Evolutionary conservation across 257 asterid species (phyloP), one percentile per base, ranked within the genome.

Genomic region (Asclepias syriaca): DNA sequence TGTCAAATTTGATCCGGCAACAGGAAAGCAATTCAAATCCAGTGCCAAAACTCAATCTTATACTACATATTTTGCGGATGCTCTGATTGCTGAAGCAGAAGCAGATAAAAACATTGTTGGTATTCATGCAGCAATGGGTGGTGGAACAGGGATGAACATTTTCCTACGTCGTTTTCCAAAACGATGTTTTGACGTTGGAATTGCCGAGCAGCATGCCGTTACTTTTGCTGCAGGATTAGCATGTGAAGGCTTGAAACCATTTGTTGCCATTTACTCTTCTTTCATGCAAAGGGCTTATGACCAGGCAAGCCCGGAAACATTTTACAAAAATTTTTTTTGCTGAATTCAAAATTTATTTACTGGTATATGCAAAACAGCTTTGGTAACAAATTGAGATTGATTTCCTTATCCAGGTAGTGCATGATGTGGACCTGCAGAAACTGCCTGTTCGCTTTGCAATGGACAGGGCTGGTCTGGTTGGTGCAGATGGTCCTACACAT

Each of bases 211-310:
- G 68, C 97, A 94, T 60, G 98, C 97, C 0, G 96, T 91, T n/a
- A 94, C 98, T 69, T 93, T 94, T 76, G 98, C 97, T 67, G 98
- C 97, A 5, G 97, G 98, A 27, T 80, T 94, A 89, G 93, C 98
- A 14, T 94, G 98, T 78, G 98, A 94, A 86, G 98, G 96, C 78
- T 71, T 94, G 71, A 91, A 91, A 73, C 98, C 98, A 18, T 94
- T 94, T 74, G 87, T 96, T 74, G 90, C 96, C 64, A 94, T 94
- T 78, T 94, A 91, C 81, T 94, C 97, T 3, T 85, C 96, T 65
- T 94, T 94, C 87, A 59, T 94, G 85, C 97, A 94, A 80, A 86
- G 98, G 78, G 98, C 85, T 49, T 94, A 89, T 66, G 98, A 94
- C 77, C 98, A 91, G 97, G 97, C 56, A 45, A 64, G 68, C 27